Base-by-base conservation (phyloP, 495 filamentous ascomycete species). In the Daldinia bambusicola region DNA sequence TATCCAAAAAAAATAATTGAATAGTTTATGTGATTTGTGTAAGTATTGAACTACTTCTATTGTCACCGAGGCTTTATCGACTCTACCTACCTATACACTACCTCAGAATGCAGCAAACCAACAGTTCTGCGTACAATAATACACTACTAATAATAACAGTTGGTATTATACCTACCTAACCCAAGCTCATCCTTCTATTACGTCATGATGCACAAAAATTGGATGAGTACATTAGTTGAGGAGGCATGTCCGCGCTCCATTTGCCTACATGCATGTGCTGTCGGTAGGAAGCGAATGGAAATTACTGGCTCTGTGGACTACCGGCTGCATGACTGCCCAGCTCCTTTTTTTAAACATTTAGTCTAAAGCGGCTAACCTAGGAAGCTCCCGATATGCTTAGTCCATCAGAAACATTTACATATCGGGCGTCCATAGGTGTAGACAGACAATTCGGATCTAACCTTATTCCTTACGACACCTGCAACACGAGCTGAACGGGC, bases 371-470 rank as follows among this genome's bases (percentile, higher is more conserved):
- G 20, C 12, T 41, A 38, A 18, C 32, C 50, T 68, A 63, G 69
- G 63, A 63, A 58, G 62, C 31, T 66, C 69, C 69, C 69, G 58
- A 66, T 1, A 43, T 26, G 18, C 50, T 63, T 59, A 8, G 59
- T 38, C 53, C 18, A 52, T 36, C 37, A 60, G 52, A 32, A 38
- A 43, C 32, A 43, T 41, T 45, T 58, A 59, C 48, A 22, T 31
- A 37, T 61, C 69, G 60, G n/a, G n/a, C n/a, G n/a, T n/a, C n/a
- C n/a, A n/a, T n/a, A n/a, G n/a, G n/a, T n/a, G n/a, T n/a, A n/a
- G n/a, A n/a, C n/a, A n/a, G n/a, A 63, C 48, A 22, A 37, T 45
- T 61, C 69, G 60, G 69, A 61, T 68, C 63, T 61, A 72, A 64
- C 64, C 69, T 68, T 67, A 51, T 70, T 58, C 68, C 32, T 32